Conservation (phyloP, 331 rosid genomes). For the Spiraea crenata region DNA sequence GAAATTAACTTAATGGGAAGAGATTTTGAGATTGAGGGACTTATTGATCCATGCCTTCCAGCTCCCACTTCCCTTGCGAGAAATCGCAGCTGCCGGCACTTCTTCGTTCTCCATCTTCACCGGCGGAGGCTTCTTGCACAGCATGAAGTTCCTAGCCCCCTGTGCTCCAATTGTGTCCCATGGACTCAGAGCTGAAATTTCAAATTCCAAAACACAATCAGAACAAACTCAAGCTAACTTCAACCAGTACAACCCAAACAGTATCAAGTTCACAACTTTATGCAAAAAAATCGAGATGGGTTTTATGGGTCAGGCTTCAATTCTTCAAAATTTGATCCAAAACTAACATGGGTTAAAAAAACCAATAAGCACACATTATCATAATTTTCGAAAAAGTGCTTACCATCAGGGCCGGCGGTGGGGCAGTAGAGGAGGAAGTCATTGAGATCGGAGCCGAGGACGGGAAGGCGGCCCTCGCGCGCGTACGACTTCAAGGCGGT, state of each 20-base stretch:
- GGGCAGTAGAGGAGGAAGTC: conserved; percentile 74
- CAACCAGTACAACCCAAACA: neutral
- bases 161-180: conserved; percentile 77
- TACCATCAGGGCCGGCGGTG: conserved; percentile 68
- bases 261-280: neutral
- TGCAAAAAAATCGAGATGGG: neutral
- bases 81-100: conserved; percentile 7
- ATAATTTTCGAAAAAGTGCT: neutral
- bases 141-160: conserved; percentile 79
- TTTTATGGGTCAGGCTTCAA: neutral
- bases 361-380: no score
- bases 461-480: conserved; percentile 90
- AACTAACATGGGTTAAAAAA: neutral
- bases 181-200: conserved; percentile 68
- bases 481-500: conserved; percentile 86
- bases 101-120: conserved; percentile 24
- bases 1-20: conserved; percentile 48
- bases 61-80: conserved; percentile 57
- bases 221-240: neutral
- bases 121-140: conserved; percentile 74
- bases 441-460: conserved; percentile 55
- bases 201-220: neutral
- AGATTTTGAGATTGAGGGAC: conserved; percentile 64
- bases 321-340: neutral
- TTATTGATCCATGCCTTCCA: conserved; percentile 92